These are phyloP conservation scores for Chloranthus sessilifolius DNA, from an alignment of 164 flowering plant species.

Conservation along the genomic window DNA sequence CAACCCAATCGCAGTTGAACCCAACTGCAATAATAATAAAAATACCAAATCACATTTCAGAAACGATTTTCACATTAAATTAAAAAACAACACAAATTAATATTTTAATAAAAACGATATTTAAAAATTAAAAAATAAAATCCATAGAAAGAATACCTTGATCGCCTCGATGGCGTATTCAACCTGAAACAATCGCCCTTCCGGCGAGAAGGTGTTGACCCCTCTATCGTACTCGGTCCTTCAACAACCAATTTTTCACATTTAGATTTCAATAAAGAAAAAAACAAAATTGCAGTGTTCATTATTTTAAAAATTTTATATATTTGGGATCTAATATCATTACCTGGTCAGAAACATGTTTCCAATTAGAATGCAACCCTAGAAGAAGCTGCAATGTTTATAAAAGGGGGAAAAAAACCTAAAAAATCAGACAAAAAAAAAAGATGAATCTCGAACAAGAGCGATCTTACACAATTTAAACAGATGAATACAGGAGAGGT, in stretches of 20 bases:
- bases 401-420: too few relatives aligned
- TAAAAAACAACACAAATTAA: not conserved
- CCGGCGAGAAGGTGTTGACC: conserved; percentile 97
- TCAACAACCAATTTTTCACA: too few relatives aligned
- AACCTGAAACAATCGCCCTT: conserved; percentile 92
- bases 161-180: conserved; percentile 98
- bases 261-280: not conserved
- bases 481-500: too few relatives aligned
- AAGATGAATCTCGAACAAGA: too few relatives aligned
- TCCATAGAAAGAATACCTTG: conserved; percentile 40
- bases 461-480: too few relatives aligned
- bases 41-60: not conserved
- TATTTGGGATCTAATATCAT: not conserved
- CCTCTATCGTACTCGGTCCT: conserved; percentile 99
- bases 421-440: too few relatives aligned
- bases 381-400: too few relatives aligned
- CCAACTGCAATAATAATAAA: conserved; percentile 44
- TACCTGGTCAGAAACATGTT: conserved; percentile 62
- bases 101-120: not conserved
- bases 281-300: conserved; percentile 2
- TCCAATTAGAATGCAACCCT: not conserved
- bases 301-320: not conserved
- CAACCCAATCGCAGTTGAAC: conserved; percentile 93
- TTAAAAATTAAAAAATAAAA: not conserved
- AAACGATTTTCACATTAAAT: too few relatives aligned